phyloP scores from a whole-genome alignment of 164 flowering plant genomes.

The Berberis vulgaris region DNA sequence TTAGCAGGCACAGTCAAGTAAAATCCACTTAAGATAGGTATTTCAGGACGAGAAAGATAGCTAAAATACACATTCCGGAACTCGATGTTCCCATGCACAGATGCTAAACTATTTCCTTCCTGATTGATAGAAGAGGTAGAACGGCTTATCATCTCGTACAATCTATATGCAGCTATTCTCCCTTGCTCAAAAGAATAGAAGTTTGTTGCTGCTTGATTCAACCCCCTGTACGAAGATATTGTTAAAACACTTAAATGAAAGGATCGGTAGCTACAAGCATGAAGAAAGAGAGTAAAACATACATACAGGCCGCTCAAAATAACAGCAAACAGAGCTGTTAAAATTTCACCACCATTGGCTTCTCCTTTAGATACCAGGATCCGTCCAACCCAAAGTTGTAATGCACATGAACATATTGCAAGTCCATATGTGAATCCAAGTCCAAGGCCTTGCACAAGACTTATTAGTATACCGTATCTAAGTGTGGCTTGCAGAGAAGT shows the following conservation, averaged over 20 bases:
- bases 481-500: conserved; percentile 95
- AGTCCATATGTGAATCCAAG: conserved; percentile 99
- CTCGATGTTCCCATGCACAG: conserved; percentile 93
- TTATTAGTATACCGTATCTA: conserved; percentile 91
- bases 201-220: conserved; percentile 98
- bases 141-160: conserved; percentile 96
- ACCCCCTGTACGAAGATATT: conserved; percentile 40
- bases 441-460: conserved; percentile 99
- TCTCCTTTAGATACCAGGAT: conserved; percentile 46
- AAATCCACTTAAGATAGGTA: conserved; percentile 95
- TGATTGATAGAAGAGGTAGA: conserved; percentile 69
- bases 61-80: conserved; percentile 97
- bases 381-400: conserved; percentile 97
- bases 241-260: background rate
- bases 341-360: conserved; percentile 90
- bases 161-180: conserved; percentile 93
- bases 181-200: conserved; percentile 99
- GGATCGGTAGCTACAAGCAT: background rate
- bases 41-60: conserved; percentile 93
- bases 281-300: conserved; percentile 5
- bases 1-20: conserved; percentile 91
- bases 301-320: conserved; percentile 97
- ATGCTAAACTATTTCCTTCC: conserved; percentile 52
- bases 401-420: conserved; percentile 97
- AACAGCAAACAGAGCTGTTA: conserved; percentile 84